These are phyloP conservation scores for Silybum marianum DNA, from an alignment of 129 eudicot genomes.

Conservation along the genomic window DNA sequence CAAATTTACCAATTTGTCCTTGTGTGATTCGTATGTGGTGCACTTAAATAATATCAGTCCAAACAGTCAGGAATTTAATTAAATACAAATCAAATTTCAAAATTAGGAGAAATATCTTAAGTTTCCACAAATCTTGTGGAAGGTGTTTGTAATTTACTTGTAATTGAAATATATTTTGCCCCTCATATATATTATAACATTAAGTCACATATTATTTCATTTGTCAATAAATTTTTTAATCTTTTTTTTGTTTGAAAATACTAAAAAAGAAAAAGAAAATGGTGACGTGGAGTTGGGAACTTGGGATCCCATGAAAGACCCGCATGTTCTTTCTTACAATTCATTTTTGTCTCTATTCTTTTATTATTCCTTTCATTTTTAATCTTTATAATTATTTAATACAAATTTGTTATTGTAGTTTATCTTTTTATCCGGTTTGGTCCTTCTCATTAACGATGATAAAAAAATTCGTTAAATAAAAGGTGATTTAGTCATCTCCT, in stretches of 20 bases:
- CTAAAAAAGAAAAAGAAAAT: background rate
- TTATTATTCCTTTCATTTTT: background rate
- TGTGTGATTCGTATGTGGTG: background rate
- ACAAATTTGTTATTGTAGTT: background rate
- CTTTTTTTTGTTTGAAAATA: background rate
- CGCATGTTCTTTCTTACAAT: slow-evolving; percentile 4
- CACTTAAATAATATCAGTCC: background rate
- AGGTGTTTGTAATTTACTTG: no score
- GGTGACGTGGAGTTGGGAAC: background rate
- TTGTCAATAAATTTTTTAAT: background rate
- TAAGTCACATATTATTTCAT: background rate
- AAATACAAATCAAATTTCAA: no score
- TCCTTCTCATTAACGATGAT: background rate
- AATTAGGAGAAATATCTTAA: no score
- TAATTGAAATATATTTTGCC: no score
- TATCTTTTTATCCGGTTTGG: background rate
- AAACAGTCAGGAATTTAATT: no score
- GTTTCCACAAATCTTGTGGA: no score
- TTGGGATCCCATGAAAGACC: background rate
- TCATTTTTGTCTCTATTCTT: background rate
- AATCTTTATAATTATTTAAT: background rate
- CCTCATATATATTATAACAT: background rate
- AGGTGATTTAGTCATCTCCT: background rate
- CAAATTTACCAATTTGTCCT: background rate
- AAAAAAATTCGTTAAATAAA: background rate